phyloP scores from a whole-genome alignment of 106 monocot genomes.

The Phalaenopsis aphrodite region DNA sequence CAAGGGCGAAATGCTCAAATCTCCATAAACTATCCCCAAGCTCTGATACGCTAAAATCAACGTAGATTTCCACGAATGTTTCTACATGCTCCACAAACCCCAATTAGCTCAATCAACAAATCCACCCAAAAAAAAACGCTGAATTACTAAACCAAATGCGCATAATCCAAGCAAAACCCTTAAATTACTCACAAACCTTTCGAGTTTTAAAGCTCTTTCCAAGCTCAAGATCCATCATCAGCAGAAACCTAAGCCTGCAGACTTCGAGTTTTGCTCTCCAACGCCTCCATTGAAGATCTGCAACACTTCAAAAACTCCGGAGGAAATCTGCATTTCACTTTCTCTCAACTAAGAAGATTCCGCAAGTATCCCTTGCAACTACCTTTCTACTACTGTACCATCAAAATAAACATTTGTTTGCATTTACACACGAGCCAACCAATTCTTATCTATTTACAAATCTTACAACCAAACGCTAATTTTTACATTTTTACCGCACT shows the following conservation, averaged over 20 bases:
- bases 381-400: background rate
- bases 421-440: no score
- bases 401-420: background rate
- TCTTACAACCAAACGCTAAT: no score
- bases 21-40: conserved; percentile 42
- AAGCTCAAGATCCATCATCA: conserved; percentile 14
- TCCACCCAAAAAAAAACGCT: no score
- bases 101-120: background rate
- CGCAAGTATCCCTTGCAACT: background rate
- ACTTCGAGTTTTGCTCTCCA: background rate
- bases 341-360: background rate
- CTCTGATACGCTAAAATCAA: conserved; percentile 42
- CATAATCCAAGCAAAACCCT: no score
- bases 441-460: no score
- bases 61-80: conserved; percentile 30
- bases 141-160: no score
- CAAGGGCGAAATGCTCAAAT: conserved; percentile 40
- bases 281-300: conserved; percentile 1
- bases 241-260: background rate
- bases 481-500: no score
- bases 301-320: background rate
- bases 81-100: conserved; percentile 12
- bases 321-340: background rate
- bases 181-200: conserved; percentile 5
- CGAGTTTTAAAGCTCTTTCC: conserved; percentile 2